Base-by-base conservation (phyloP, 176 grass and related monocot species). In the Hsuehochloa calcarea region DNA sequence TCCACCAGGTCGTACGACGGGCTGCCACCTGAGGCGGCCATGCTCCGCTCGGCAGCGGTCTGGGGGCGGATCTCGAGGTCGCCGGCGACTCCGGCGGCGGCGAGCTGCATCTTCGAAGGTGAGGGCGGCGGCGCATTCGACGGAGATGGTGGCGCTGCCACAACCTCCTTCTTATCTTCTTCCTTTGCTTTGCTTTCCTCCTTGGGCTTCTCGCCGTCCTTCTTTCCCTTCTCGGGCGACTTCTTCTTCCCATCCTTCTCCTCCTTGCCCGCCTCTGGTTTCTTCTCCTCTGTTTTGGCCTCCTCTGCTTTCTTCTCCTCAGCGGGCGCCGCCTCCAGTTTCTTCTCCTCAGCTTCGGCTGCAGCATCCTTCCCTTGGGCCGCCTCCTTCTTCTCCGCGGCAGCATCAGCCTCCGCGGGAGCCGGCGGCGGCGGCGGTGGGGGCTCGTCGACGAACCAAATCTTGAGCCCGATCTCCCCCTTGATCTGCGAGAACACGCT, bases 401-500 rank as follows among this genome's bases (percentile, higher is more conserved):
- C 51, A 9, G 65, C 62, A 6, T 58, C 68, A 0, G 41, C 68
- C 84, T 84, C 85, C 4, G 49, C 63, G 9, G 89, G 45, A 0
- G 90, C 9, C 2, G 74, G 11, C n/a, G 90, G 84, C 4, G 74
- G 16, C 3, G 78, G 16, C 5, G 78, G 77, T 10, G 88, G 88
- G 19, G 77, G 72, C 45, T 92, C 93, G 47, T 99, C 96, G 31
- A 96, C 86, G 80, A 94, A 94, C 86, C 87, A 96, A 69, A 99
- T 74, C 81, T 92, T 92, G 39, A 99, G 82, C 3, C 93, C 96
- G 64, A 96, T 94, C 88, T 99, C 96, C 4, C 96, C 96, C 85
- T 96, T 99, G 68, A 99, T 92, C 85, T 99, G 96, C 3, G 96
- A 99, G 52, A 99, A 99, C 0, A 99, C 96, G 76, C 93, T 94